Base-by-base conservation (phyloP, 352 stramenopile genomes). In the Globisporangium lucens region DNA sequence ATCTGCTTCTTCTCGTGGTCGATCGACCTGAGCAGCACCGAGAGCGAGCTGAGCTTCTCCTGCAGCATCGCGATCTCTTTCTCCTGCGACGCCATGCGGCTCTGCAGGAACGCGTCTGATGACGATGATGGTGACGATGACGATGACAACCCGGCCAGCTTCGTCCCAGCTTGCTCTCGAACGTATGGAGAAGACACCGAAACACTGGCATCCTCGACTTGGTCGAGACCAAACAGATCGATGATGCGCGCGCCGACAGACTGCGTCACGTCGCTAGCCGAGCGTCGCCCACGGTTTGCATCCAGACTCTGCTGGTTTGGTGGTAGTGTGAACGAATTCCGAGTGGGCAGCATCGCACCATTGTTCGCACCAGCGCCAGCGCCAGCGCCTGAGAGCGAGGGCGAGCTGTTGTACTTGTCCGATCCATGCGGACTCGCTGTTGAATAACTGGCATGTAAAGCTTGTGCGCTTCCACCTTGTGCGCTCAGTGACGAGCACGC, bases 11-110 rank as follows among this genome's bases (percentile, higher is more conserved):
- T 90, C 52, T 94, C 85, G 43, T 91, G 80, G 2, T 89, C 82
- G 1, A 75, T 75, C n/a, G 82, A 65, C 65, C 89, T 89, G 1
- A 92, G 56, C 30, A 88, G 68, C 51, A 92, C 76, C 4, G 85
- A 89, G 43, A 91, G 69, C 0, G 83, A 86, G 1, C 74, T 74
- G 22, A 93, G 61, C 49, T 94, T 94, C 36, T 90, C 79, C 67
- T 83, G 82, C 1, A 94, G 74, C 79, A 89, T 91, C 4, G 49
- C 52, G 24, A 93, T 87, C 49, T 93, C 82, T 52, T 85, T 86
- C 30, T 89, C 79, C 61, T 93, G 83, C 1, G 87, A 82, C 30
- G 70, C 58, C 38, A 94, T 41, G 41, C 85, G 85, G 24, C 87
- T 85, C 62, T 92, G 82, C 1, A 87, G 59, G 51, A 89, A 94